Evolutionary conservation across 1,284 basidiomycete species (phyloP).

Genomic region (Inonotus obliquus): DNA sequence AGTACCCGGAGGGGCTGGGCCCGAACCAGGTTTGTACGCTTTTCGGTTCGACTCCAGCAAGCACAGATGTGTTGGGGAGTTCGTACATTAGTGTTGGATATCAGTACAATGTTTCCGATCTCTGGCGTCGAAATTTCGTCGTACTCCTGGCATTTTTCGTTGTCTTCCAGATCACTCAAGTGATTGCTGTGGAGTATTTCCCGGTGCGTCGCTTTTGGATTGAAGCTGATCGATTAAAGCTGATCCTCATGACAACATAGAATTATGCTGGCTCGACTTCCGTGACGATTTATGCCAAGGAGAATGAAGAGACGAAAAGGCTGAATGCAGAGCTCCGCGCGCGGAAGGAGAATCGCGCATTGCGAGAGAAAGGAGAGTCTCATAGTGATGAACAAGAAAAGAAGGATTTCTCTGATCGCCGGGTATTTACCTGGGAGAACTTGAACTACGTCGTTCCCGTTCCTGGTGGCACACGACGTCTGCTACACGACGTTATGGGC

Average conservation of each 20-base stretch:
- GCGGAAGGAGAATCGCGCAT: slow-evolving; percentile 37
- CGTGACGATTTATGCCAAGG: slow-evolving; percentile 66
- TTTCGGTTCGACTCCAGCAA: slow-evolving; percentile 51
- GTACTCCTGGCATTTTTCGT: slow-evolving; percentile 60
- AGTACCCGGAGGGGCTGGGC: slow-evolving; percentile 57
- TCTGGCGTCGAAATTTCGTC: slow-evolving; percentile 59
- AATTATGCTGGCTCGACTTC: slow-evolving; percentile 45
- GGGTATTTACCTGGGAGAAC: slow-evolving; percentile 66
- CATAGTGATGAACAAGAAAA: slow-evolving; percentile 28
- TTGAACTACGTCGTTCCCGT: slow-evolving; percentile 74
- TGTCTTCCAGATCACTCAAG: slow-evolving; percentile 62
- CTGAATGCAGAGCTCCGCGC: slow-evolving; percentile 58
- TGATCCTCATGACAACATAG: slow-evolving; percentile 27
- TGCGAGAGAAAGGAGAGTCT: slow-evolving; percentile 31
- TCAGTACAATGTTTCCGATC: slow-evolving; percentile 43
- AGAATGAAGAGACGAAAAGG: slow-evolving; percentile 61
- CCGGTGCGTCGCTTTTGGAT: slow-evolving; percentile 39
- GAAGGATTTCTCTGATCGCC: slow-evolving; percentile 32
- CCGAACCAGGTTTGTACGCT: slow-evolving; percentile 68
- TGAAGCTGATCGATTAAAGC: background rate
- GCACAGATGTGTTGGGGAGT: slow-evolving; percentile 43
- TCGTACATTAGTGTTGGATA: slow-evolving; percentile 59
- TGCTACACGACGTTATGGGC: slow-evolving; percentile 84
- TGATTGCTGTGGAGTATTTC: slow-evolving; percentile 57
- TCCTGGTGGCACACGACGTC: slow-evolving; percentile 59